A percentile compares a stretch with the other conserved stretches of the same genome.
These are phyloP conservation scores for Leccinum variicolor DNA, from an alignment of 768 basidiomycete genomes.

Conservation along the genomic window DNA sequence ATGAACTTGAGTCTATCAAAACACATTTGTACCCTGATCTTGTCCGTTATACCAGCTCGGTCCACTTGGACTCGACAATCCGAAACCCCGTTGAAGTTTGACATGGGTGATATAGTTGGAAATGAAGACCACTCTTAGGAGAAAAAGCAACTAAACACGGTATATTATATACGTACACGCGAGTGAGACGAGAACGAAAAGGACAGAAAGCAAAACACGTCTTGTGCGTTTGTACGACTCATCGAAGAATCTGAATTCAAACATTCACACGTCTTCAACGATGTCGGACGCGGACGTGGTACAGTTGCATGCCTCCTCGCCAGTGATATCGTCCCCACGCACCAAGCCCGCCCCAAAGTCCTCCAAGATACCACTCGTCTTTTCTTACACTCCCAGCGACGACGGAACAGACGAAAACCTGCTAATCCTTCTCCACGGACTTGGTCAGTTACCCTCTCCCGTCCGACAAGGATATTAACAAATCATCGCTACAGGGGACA, in stretches of 20 bases:
- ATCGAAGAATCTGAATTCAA: too few species aligned
- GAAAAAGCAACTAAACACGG: too few species aligned
- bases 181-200: too few species aligned
- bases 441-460: conserved; percentile 49
- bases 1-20: neutral
- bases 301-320: conserved; percentile 18
- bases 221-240: too few species aligned
- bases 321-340: conserved; percentile 20
- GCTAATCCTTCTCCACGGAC: conserved; percentile 78
- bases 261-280: neutral
- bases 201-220: neutral
- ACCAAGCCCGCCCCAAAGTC: conserved; percentile 50
- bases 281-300: conserved; percentile 19
- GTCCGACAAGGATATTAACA: neutral
- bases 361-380: conserved; percentile 49
- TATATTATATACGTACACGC: too few species aligned
- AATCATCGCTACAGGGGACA: conserved; percentile 60
- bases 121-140: too few species aligned
- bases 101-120: too few species aligned
- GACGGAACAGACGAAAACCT: conserved; percentile 88
- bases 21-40: neutral
- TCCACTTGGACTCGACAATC: neutral
- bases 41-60: neutral
- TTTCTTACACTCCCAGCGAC: conserved; percentile 67
- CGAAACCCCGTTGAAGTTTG: neutral